Base-by-base conservation (phyloP, 78 protist species). In the Polysphondylium violaceum region DNA sequence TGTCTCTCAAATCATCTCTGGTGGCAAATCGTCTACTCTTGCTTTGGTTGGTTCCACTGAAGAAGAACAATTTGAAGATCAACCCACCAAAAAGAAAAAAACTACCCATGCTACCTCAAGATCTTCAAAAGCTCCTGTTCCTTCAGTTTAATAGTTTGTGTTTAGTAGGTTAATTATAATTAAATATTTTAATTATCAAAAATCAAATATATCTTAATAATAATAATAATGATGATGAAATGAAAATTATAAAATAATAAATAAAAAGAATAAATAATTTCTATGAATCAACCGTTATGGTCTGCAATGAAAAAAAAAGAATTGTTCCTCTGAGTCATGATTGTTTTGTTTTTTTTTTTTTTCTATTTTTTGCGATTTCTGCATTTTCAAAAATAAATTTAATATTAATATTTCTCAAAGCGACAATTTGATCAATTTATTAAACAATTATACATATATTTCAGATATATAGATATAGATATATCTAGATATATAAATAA, bases 11-110 rank as follows among this genome's bases (percentile, higher is more conserved):
- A 60, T 88, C 27, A 72, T 88, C 51, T 78, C 94, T 19, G 87
- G 87, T 59, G 94, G 94, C 61, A 78, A 88, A 72, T 74, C 87
- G 19, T 76, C 87, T 14, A 88, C 94, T 8, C 56, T 88, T 1
- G 94, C 94, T 23, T 25, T 88, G 21, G 85, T 76, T 1, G 89
- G 88, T 71, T 76, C 89, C 7, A 78, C 87, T 12, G 88, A 76
- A 67, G 87, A 88, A 67, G 88, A 88, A 50, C 94, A 88, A 76
- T 88, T 88, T 65, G 87, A 83, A 29, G 60, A 76, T 19, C 71
- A 59, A 14, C 9, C 40, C 43, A 61, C 59, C 36, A 78, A 78
- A 35, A 78, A 78, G 51, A 78, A 78, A 36, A 63, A 78, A 23
- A 7, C 38, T 6, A 33, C 29, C 9, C 59, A 78, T 33, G n/a